Evolutionary conservation across 2,329 filamentous ascomycete species (phyloP).

Genomic region (Elsinoe arachidis): DNA sequence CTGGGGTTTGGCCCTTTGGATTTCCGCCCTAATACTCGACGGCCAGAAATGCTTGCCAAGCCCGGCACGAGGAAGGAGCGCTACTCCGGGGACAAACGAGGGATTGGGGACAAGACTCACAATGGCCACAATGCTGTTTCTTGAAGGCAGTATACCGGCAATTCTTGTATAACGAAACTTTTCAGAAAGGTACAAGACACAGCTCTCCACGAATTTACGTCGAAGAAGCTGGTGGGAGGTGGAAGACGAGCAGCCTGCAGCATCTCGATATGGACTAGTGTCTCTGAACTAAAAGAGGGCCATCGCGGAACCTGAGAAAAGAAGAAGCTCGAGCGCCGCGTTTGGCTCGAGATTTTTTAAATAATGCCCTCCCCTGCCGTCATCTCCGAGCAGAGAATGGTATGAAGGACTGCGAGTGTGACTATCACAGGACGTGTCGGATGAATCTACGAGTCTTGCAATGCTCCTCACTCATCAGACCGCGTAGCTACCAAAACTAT

Average conservation of each 20-base stretch:
- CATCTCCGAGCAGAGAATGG: too few species aligned
- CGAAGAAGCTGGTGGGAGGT: neutral
- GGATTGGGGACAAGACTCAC: neutral
- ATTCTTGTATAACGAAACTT: too few species aligned
- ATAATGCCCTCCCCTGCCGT: constrained; percentile 1
- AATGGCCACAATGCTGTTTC: neutral
- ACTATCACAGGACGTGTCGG: too few species aligned
- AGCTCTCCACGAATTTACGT: constrained; percentile 7
- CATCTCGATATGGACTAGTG: neutral
- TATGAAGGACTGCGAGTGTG: too few species aligned
- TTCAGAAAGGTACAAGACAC: neutral
- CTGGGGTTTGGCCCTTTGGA: neutral
- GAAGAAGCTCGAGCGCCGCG: neutral
- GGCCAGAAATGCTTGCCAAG: neutral
- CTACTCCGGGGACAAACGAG: neutral
- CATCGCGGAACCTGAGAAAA: neutral
- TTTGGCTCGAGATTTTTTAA: constrained; percentile 1
- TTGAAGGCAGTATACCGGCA: too few species aligned
- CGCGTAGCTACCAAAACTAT: too few species aligned
- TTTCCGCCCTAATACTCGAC: neutral
- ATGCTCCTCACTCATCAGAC: too few species aligned
- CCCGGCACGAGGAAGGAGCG: neutral
- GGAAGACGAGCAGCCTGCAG: neutral
- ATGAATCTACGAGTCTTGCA: too few species aligned
- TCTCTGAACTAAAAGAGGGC: neutral